Evolutionary conservation across 2,329 filamentous ascomycete species (phyloP).

Genomic region (Lasiodiplodia sp.): DNA sequence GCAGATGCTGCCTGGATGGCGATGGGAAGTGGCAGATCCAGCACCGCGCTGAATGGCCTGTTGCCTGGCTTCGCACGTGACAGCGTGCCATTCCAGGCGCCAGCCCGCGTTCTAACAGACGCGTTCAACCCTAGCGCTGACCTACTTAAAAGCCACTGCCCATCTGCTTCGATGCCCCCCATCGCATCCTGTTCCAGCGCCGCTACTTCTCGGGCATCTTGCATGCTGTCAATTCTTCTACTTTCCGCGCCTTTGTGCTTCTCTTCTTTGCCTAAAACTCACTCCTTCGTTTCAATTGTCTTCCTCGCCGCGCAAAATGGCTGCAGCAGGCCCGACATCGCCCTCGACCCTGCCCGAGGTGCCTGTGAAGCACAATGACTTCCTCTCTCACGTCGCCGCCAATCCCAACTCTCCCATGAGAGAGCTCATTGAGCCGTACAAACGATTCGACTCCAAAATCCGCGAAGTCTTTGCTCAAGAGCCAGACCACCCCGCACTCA

Average conservation of each 20-base stretch:
- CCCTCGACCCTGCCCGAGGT: conserved; percentile 42
- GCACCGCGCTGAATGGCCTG: conserved; percentile 3
- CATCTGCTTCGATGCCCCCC: conserved; percentile 9
- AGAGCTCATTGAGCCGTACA: conserved; percentile 70
- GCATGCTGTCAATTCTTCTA: not conserved
- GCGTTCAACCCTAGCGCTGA: not conserved
- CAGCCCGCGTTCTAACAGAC: conserved; percentile 5
- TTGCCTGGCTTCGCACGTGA: conserved; percentile 21
- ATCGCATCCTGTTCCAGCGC: not conserved
- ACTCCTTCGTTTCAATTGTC: not conserved
- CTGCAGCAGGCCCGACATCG: not conserved
- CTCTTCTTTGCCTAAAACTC: not conserved
- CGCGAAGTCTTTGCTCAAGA: conserved; percentile 74
- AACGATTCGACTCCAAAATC: conserved; percentile 70
- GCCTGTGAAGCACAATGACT: conserved; percentile 50
- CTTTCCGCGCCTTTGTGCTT: not conserved
- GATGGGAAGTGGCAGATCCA: conserved; percentile 5
- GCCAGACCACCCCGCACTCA: conserved; percentile 63
- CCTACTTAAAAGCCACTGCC: conserved; percentile 7
- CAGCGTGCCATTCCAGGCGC: conserved; percentile 14
- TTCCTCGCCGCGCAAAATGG: not conserved
- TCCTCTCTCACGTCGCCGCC: conserved; percentile 62
- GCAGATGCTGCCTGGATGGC: conserved; percentile 10
- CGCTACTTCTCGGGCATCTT: not conserved
- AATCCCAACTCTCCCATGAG: conserved; percentile 62